Percentiles rank a stretch among this genome's conserved stretches.
These are phyloP conservation scores for Colletotrichum limetticola DNA, from an alignment of 2,329 filamentous ascomycete genomes.

Conservation along the genomic window DNA sequence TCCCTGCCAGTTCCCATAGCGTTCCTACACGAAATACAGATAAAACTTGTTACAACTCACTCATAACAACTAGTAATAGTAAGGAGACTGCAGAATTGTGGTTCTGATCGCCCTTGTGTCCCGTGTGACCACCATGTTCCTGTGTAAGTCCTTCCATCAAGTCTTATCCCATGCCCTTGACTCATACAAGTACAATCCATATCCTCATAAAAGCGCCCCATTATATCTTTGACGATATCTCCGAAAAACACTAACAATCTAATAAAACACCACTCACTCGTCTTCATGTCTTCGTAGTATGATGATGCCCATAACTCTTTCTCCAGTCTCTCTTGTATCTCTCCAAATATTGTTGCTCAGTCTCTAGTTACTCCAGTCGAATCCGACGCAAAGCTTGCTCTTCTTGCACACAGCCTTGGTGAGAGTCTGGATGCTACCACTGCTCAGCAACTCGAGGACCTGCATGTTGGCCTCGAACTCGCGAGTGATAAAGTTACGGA, in stretches of 20 bases:
- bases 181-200: background rate
- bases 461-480: conserved; percentile 63
- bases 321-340: background rate
- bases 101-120: conserved; percentile 34
- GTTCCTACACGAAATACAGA: background rate
- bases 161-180: background rate
- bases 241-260: background rate
- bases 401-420: conserved; percentile 59
- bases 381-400: conserved; percentile 49
- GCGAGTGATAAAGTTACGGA: conserved; percentile 61
- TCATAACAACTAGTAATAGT: conserved; percentile 4
- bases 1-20: background rate
- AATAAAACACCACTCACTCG: background rate
- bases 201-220: background rate
- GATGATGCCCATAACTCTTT: background rate
- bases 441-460: conserved; percentile 65
- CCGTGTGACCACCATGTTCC: conserved; percentile 9
- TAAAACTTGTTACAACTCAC: conserved; percentile 1
- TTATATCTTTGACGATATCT: background rate
- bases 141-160: background rate
- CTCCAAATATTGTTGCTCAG: background rate
- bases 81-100: conserved; percentile 31
- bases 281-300: conserved; percentile 12
- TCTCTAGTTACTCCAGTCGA: conserved; percentile 32
- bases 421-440: conserved; percentile 60